phyloP scores from a whole-genome alignment of 306 rosid genomes.

The Dicorynia guianensis region DNA sequence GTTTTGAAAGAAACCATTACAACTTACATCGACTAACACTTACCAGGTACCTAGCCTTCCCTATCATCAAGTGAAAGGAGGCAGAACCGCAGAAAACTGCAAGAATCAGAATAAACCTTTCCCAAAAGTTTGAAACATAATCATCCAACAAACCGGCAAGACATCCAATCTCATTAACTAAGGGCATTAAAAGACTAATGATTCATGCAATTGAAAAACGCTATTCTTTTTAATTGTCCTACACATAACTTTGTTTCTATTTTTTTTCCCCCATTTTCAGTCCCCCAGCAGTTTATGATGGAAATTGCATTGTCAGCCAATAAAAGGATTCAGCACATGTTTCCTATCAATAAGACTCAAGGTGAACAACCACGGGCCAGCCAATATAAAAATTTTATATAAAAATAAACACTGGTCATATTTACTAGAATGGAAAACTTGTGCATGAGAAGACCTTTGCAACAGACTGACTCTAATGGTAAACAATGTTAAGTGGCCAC shows the following conservation, averaged over 20 bases:
- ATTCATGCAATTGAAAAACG: not conserved
- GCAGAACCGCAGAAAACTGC: not conserved
- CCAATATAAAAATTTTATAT: conserved; percentile 25
- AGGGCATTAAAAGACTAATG: not conserved
- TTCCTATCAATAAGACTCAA: conserved; percentile 32
- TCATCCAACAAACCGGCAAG: not conserved
- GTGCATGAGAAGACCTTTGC: not conserved
- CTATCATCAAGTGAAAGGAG: not conserved
- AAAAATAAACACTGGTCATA: not conserved
- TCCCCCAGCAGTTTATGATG: not conserved
- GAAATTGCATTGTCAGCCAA: conserved; percentile 17
- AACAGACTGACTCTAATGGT: conserved; percentile 6
- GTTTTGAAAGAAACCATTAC: not conserved
- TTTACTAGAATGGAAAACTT: conserved; percentile 9
- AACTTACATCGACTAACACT: not conserved
- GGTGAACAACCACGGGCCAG: conserved; percentile 11
- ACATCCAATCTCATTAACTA: not conserved
- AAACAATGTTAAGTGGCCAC: conserved; percentile 4
- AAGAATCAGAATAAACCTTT: not conserved
- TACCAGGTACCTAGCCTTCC: not conserved
- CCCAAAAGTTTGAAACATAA: not conserved
- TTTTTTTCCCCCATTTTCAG: conserved; percentile 6
- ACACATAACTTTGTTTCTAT: conserved; percentile 14
- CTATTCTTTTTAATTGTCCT: not conserved
- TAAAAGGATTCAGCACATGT: conserved; percentile 19